phyloP scores from a whole-genome alignment of 371 early-diverging fungal species.

The Nematocida minor region DNA sequence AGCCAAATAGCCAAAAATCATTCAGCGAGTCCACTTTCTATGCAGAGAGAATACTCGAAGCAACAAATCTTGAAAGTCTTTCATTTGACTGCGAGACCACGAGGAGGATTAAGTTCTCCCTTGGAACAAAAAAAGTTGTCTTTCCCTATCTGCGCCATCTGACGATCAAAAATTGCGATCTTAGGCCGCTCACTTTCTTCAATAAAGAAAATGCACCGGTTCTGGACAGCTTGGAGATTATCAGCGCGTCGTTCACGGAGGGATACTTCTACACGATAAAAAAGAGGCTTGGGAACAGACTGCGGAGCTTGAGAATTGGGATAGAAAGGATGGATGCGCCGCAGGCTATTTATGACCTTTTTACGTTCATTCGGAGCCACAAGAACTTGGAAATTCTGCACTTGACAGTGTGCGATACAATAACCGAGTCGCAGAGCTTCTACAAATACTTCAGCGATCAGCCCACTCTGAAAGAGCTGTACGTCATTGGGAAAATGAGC shows the following conservation, averaged over 20 bases:
- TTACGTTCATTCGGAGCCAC: slow-evolving; percentile 49
- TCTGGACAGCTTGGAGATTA: slow-evolving; percentile 36
- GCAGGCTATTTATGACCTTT: slow-evolving; percentile 49
- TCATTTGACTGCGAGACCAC: slow-evolving; percentile 45
- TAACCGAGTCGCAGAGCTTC: slow-evolving; percentile 51
- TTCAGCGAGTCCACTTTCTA: slow-evolving; percentile 41
- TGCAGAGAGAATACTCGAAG: slow-evolving; percentile 42
- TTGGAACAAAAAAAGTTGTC: slow-evolving; percentile 45
- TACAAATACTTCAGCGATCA: slow-evolving; percentile 51
- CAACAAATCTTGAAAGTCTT: slow-evolving; percentile 46
- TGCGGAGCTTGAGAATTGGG: slow-evolving; percentile 39
- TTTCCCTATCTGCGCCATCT: slow-evolving; percentile 44
- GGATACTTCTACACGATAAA: slow-evolving; percentile 52
- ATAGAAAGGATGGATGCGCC: slow-evolving; percentile 50
- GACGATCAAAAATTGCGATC: slow-evolving; percentile 47
- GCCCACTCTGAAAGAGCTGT: slow-evolving; percentile 42
- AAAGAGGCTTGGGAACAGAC: slow-evolving; percentile 45
- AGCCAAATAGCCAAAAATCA: background rate
- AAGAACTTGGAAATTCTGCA: slow-evolving; percentile 33
- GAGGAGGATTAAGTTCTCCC: slow-evolving; percentile 36
- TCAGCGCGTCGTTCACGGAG: slow-evolving; percentile 43
- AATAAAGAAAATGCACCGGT: slow-evolving; percentile 45
- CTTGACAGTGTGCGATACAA: slow-evolving; percentile 38
- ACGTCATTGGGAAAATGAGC: slow-evolving; percentile 41
- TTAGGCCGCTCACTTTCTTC: slow-evolving; percentile 46